These are phyloP conservation scores for Russula brevipes DNA, from an alignment of 768 basidiomycete genomes.

Conservation along the genomic window DNA sequence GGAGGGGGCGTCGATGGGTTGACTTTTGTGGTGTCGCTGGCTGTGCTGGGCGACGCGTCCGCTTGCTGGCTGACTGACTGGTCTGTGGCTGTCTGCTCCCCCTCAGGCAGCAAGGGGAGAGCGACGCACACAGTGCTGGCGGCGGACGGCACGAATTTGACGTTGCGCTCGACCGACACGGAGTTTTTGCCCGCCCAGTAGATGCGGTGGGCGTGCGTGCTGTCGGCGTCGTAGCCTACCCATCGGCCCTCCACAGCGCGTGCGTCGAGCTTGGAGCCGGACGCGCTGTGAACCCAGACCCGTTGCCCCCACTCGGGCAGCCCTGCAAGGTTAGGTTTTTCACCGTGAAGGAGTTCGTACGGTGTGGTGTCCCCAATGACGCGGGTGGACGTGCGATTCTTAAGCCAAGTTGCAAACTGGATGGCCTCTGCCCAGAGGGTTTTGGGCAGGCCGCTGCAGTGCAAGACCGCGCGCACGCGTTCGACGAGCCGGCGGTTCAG, in stretches of 20 bases:
- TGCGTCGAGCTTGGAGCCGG: background rate
- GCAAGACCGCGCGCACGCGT: conserved; percentile 32
- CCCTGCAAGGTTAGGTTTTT: background rate
- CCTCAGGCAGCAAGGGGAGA: too few relatives aligned
- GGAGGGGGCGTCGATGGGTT: too few relatives aligned
- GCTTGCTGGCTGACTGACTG: too few relatives aligned
- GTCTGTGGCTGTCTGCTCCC: too few relatives aligned
- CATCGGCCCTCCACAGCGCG: background rate
- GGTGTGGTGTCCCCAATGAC: background rate
- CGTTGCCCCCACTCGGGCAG: background rate
- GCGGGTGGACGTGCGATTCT: background rate
- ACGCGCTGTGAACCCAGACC: background rate
- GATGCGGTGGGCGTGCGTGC: background rate
- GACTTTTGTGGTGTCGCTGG: too few relatives aligned
- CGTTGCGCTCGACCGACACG: background rate
- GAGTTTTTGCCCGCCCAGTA: background rate
- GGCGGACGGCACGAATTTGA: background rate
- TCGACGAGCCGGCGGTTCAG: conserved; percentile 34
- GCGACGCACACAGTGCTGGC: too few relatives aligned
- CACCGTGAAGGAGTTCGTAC: background rate
- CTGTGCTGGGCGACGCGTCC: too few relatives aligned
- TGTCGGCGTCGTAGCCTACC: background rate
- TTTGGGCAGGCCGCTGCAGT: conserved; percentile 29
- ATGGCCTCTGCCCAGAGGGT: conserved; percentile 36
- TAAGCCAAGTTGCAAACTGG: background rate